These are phyloP conservation scores for Phytophthora meadii DNA, from an alignment of 352 stramenopile genomes.

Conservation along the genomic window DNA sequence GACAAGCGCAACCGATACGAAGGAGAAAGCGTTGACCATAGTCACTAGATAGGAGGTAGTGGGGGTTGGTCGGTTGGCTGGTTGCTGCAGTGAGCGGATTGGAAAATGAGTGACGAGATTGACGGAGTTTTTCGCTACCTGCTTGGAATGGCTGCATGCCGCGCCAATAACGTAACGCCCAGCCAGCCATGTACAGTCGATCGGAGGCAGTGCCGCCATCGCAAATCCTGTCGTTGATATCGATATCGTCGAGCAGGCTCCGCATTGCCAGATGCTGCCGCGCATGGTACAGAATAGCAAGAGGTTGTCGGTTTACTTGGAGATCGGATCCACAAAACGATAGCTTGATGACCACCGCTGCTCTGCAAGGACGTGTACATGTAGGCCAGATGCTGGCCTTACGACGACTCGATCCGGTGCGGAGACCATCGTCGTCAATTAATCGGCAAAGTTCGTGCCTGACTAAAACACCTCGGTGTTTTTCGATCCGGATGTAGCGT, in stretches of 20 bases:
- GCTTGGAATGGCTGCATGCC: slow-evolving; percentile 11
- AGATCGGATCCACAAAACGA: background rate
- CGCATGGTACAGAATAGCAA: background rate
- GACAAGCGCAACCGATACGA: slow-evolving; percentile 15
- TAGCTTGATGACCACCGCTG: slow-evolving; percentile 14
- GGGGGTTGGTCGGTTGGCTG: slow-evolving; percentile 1
- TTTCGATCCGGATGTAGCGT: background rate
- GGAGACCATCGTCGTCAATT: slow-evolving; percentile 8
- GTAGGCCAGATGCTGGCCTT: background rate
- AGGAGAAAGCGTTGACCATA: slow-evolving; percentile 36
- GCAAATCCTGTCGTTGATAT: slow-evolving; percentile 31
- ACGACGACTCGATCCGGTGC: slow-evolving; percentile 13
- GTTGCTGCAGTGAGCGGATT: slow-evolving; percentile 21
- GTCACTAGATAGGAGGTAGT: background rate
- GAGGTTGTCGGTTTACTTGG: background rate
- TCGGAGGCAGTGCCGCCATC: background rate
- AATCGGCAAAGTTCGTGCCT: background rate
- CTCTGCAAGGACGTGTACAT: slow-evolving; percentile 4
- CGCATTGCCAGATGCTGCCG: slow-evolving; percentile 19
- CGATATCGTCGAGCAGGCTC: slow-evolving; percentile 20
- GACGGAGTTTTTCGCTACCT: background rate
- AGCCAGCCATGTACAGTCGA: background rate
- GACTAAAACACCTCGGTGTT: too few relatives aligned
- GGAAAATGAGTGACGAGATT: slow-evolving; percentile 14
- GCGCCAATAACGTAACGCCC: slow-evolving; percentile 5